phyloP scores from a whole-genome alignment of 2,329 filamentous ascomycete genomes.

The Scytalidium lignicola region DNA sequence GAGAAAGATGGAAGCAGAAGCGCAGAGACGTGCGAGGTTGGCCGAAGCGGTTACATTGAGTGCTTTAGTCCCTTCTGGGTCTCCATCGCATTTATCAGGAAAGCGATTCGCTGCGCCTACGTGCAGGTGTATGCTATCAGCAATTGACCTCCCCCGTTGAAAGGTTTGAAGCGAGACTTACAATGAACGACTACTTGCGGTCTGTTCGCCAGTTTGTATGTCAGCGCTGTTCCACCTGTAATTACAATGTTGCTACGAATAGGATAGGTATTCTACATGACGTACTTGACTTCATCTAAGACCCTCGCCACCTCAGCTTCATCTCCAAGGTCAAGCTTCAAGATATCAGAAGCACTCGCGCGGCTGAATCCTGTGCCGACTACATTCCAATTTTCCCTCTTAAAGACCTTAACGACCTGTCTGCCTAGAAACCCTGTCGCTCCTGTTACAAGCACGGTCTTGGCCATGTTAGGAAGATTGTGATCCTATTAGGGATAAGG shows the following conservation, averaged over 20 bases:
- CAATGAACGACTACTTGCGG: conserved; percentile 79
- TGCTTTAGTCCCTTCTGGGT: conserved; percentile 68
- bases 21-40: conserved; percentile 61
- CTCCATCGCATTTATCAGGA: conserved; percentile 76
- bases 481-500: conserved; percentile 2
- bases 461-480: conserved; percentile 18
- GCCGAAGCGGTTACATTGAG: conserved; percentile 71
- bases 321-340: conserved; percentile 34
- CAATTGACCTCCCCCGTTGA: not conserved
- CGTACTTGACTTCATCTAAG: conserved; percentile 52
- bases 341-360: conserved; percentile 62
- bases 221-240: conserved; percentile 9
- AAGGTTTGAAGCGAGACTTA: conserved; percentile 34
- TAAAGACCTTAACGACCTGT: conserved; percentile 69
- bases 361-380: conserved; percentile 71
- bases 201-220: conserved; percentile 35
- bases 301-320: conserved; percentile 40
- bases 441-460: conserved; percentile 71
- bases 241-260: not conserved
- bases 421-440: conserved; percentile 80
- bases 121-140: conserved; percentile 6
- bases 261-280: conserved; percentile 6
- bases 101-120: conserved; percentile 81
- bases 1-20: conserved; percentile 54
- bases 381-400: conserved; percentile 60